Evolutionary conservation across 257 asterid species (phyloP).

Genomic region (Anisodus acutangulus): DNA sequence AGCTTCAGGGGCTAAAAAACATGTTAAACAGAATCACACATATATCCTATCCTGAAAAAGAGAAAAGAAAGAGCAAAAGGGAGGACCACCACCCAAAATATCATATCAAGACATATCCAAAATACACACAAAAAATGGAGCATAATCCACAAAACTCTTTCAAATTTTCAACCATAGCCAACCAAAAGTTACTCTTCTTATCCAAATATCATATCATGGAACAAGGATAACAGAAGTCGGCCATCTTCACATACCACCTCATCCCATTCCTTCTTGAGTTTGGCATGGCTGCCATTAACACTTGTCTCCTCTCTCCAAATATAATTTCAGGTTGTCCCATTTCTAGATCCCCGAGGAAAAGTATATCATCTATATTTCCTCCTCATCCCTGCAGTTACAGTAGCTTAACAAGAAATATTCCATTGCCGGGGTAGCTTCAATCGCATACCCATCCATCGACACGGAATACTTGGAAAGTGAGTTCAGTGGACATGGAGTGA

Average conservation of each 20-base stretch:
- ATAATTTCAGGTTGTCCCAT: slow-evolving; percentile 1
- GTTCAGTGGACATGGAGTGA: slow-evolving; percentile 55
- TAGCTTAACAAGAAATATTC: slow-evolving; percentile 36
- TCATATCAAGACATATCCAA: background rate
- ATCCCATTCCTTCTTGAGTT: background rate
- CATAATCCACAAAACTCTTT: background rate
- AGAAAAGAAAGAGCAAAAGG: background rate
- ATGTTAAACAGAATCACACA: background rate
- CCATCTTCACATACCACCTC: background rate
- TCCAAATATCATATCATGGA: slow-evolving; percentile 27
- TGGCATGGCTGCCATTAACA: slow-evolving; percentile 42
- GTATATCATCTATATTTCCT: slow-evolving; percentile 23
- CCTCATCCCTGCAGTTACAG: background rate
- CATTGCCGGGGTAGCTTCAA: slow-evolving; percentile 42
- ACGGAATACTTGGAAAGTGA: slow-evolving; percentile 44
- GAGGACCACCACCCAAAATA: slow-evolving; percentile 22
- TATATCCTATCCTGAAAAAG: background rate
- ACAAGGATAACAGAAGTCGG: slow-evolving; percentile 12
- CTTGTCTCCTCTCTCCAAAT: slow-evolving; percentile 32
- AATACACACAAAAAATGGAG: background rate
- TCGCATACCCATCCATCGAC: slow-evolving; percentile 27
- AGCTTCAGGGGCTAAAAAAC: background rate
- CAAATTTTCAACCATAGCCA: slow-evolving; percentile 34
- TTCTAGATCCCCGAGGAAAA: slow-evolving; percentile 23
- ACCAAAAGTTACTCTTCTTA: slow-evolving; percentile 35